A percentile compares a stretch with the other conserved stretches of the same genome.
Conservation (phyloP, 192 early-diverging fungal genomes). For the Phycomyces blakesleeanus region DNA sequence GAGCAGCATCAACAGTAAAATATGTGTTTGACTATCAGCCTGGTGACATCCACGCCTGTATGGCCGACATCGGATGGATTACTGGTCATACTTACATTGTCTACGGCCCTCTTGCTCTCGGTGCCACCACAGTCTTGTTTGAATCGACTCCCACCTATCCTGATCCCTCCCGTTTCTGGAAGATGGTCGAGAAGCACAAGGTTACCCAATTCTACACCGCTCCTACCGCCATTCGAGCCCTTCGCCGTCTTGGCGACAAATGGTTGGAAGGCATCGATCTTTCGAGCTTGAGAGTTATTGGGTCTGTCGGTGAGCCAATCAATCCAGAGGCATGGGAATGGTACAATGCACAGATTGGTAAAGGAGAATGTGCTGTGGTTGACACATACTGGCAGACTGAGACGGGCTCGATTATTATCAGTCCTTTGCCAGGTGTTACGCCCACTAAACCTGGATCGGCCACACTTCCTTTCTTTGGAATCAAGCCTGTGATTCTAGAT, state of each 20-base stretch:
- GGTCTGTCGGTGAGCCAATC: constrained; percentile 95
- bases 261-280: constrained; percentile 76
- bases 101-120: constrained; percentile 85
- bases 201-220: constrained; percentile 98
- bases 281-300: constrained; percentile 83
- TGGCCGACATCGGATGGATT: constrained; percentile 93
- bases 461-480: constrained; percentile 94
- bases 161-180: constrained; percentile 74
- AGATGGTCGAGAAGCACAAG: constrained; percentile 82
- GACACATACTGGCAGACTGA: constrained; percentile 96
- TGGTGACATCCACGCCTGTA: constrained; percentile 86
- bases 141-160: constrained; percentile 95
- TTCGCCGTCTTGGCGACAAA: constrained; percentile 79
- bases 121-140: constrained; percentile 89
- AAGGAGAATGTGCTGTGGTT: constrained; percentile 81
- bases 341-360: constrained; percentile 90
- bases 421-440: constrained; percentile 83
- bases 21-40: constrained; percentile 93
- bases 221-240: constrained; percentile 94
- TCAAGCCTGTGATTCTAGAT: constrained; percentile 83
- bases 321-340: constrained; percentile 96
- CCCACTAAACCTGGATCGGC: constrained; percentile 93
- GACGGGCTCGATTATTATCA: constrained; percentile 90
- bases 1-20: constrained; percentile 77
- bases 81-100: constrained; percentile 87